Percentiles rank a stretch among this genome's conserved stretches.
Evolutionary conservation across 257 asterid genomes (phyloP).

Genomic region (Nicotiana benthamiana): DNA sequence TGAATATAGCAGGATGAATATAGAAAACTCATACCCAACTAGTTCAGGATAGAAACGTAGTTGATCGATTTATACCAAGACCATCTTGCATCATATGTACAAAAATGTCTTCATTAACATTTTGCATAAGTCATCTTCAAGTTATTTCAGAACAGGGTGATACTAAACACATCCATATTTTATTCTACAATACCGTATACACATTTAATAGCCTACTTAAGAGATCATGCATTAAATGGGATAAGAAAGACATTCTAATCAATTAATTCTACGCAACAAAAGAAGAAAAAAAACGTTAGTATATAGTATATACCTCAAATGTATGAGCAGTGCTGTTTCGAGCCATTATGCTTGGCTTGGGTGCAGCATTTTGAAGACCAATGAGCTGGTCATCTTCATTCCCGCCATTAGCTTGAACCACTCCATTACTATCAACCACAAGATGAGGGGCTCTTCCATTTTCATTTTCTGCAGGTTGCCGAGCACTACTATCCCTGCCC

Average conservation of each 20-base stretch:
- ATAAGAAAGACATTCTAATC: background rate
- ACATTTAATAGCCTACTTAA: background rate
- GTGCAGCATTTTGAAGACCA: conserved; percentile 13
- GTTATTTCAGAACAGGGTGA: background rate
- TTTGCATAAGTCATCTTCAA: background rate
- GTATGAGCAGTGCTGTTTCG: conserved; percentile 44
- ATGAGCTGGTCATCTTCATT: background rate
- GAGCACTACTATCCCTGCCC: conserved; percentile 5
- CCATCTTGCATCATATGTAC: background rate
- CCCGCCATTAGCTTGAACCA: conserved; percentile 27
- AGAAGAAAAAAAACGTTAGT: background rate
- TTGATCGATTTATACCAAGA: background rate
- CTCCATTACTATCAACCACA: conserved; percentile 29
- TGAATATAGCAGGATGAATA: background rate
- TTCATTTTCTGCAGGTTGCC: conserved; percentile 25
- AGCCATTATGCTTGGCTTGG: conserved; percentile 53
- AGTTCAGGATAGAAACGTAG: background rate
- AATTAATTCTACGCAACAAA: background rate
- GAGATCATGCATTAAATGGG: background rate
- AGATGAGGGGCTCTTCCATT: conserved; percentile 12
- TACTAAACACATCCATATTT: background rate
- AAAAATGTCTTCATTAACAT: background rate
- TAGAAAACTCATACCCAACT: background rate
- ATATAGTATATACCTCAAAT: conserved; percentile 36
- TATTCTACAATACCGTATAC: background rate